Conservation (phyloP, 139 green algal genomes). For the Microglena sp. region DNA sequence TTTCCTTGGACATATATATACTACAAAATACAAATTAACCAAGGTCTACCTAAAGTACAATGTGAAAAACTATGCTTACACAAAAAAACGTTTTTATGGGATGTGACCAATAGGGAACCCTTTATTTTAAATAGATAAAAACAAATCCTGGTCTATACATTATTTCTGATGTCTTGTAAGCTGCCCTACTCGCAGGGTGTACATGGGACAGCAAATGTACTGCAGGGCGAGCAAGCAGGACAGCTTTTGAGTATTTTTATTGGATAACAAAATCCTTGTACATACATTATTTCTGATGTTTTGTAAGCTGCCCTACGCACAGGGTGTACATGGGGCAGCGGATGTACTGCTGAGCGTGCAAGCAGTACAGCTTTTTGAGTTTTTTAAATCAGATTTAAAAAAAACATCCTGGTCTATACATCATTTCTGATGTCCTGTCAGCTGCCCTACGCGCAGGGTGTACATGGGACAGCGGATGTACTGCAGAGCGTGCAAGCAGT, state of each 20-base stretch:
- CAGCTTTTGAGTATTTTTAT: background rate
- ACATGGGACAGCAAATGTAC: slow-evolving; percentile 85
- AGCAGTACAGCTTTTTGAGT: background rate
- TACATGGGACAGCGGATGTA: slow-evolving; percentile 84
- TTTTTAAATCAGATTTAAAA: background rate
- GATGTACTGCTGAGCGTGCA: slow-evolving; percentile 67
- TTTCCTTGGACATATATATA: no score
- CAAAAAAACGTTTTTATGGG: no score
- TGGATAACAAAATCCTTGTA: background rate
- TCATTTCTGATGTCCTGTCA: no score
- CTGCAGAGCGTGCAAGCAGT: slow-evolving; percentile 25
- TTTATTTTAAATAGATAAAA: no score
- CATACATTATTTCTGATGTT: no score
- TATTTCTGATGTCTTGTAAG: no score
- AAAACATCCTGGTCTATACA: no score
- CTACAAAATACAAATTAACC: no score
- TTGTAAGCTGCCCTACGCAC: slow-evolving; percentile 89
- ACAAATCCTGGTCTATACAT: background rate
- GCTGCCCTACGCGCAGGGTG: slow-evolving; percentile 90
- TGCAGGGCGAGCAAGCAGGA: slow-evolving; percentile 20
- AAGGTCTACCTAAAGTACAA: no score
- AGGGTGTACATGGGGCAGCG: slow-evolving; percentile 79
- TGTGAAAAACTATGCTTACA: no score
- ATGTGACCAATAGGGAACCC: no score
- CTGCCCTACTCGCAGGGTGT: slow-evolving; percentile 88